These are phyloP conservation scores for Ilex paraguariensis DNA, from an alignment of 305 asterid species.

Conservation along the genomic window DNA sequence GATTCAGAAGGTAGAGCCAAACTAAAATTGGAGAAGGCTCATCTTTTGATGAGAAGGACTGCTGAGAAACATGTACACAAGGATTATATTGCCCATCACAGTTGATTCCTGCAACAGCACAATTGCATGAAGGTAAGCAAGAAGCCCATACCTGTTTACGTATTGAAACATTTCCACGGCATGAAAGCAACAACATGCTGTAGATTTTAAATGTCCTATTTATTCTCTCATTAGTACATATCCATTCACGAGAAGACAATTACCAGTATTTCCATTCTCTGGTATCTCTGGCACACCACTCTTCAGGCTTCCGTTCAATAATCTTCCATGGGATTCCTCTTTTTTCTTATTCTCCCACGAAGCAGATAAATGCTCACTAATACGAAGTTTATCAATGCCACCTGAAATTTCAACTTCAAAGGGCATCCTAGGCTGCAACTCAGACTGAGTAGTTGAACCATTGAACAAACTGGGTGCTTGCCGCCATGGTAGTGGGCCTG, in stretches of 20 bases:
- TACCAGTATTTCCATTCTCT: slow-evolving; percentile 63
- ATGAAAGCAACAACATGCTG: not conserved
- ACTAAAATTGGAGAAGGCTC: slow-evolving; percentile 36
- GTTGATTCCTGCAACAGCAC: slow-evolving; percentile 45
- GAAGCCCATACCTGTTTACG: slow-evolving; percentile 2
- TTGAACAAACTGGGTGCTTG: slow-evolving; percentile 66
- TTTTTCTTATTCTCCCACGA: slow-evolving; percentile 39
- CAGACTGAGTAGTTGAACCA: slow-evolving; percentile 32
- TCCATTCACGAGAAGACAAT: not conserved
- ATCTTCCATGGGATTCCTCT: slow-evolving; percentile 43
- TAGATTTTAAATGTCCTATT: too few species aligned
- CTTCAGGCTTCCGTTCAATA: slow-evolving; percentile 44
- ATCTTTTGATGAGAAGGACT: slow-evolving; percentile 25
- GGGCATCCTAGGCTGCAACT: slow-evolving; percentile 45
- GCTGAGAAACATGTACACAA: slow-evolving; percentile 34
- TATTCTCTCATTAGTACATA: not conserved
- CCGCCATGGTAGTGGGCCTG: slow-evolving; percentile 83
- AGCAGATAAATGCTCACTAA: slow-evolving; percentile 42
- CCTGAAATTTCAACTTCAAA: slow-evolving; percentile 41
- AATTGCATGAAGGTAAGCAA: slow-evolving; percentile 11
- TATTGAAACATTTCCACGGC: not conserved
- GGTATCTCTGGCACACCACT: slow-evolving; percentile 33
- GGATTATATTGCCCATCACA: slow-evolving; percentile 39
- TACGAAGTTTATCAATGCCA: slow-evolving; percentile 33
- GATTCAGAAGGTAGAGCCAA: slow-evolving; percentile 34